Percentiles rank a stretch among this genome's conserved stretches.
Evolutionary conservation across 2,329 filamentous ascomycete species (phyloP).

Genomic region (Fusarium nematophilum): DNA sequence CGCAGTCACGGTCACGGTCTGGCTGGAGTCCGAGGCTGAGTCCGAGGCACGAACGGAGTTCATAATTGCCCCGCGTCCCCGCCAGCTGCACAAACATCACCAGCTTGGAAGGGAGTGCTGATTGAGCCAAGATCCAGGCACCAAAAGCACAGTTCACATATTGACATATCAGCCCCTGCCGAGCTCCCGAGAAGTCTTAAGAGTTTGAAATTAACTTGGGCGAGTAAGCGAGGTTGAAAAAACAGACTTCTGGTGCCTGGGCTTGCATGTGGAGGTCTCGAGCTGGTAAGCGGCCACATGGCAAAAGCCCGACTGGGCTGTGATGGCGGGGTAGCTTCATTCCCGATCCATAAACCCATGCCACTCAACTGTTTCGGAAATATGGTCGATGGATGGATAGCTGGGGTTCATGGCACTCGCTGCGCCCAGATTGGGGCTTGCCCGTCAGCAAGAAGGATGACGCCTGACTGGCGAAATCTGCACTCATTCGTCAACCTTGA

Average conservation of each 20-base stretch:
- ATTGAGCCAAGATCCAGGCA: background rate
- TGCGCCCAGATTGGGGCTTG: background rate
- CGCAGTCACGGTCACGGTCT: too few species aligned
- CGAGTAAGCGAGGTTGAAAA: too few species aligned
- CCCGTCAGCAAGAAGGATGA: too few species aligned
- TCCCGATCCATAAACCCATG: too few species aligned
- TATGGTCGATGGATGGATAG: too few species aligned
- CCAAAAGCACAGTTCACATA: background rate
- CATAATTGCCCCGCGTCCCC: slow-evolving; percentile 8
- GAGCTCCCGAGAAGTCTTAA: background rate
- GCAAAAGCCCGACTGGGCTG: background rate
- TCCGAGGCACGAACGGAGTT: too few species aligned
- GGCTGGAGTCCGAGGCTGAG: too few species aligned
- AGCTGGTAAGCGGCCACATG: slow-evolving; percentile 10
- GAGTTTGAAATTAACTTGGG: background rate
- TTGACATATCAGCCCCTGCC: background rate
- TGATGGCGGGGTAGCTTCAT: background rate
- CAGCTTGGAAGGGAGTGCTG: background rate
- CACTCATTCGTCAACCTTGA: too few species aligned
- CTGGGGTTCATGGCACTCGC: too few species aligned
- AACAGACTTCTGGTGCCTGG: too few species aligned
- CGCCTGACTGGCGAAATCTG: too few species aligned
- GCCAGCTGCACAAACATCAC: background rate
- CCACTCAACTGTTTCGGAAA: too few species aligned
- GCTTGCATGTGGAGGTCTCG: background rate